Conservation (phyloP, 176 grass and related monocot genomes). For the Dendrocalamus sinicus region DNA sequence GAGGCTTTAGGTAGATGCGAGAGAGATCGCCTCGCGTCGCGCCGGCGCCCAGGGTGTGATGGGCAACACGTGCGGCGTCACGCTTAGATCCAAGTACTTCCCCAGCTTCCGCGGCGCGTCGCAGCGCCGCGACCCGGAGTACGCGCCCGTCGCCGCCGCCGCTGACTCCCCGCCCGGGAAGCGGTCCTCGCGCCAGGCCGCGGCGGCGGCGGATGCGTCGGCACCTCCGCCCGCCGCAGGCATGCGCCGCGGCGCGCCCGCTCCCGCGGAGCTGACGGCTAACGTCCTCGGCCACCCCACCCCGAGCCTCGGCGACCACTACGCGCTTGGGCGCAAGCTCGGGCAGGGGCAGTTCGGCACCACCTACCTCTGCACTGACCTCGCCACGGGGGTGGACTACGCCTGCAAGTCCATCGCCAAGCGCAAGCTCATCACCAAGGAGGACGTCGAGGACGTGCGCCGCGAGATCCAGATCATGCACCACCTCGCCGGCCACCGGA, state of each 20-base stretch:
- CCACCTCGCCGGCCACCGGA: slow-evolving; percentile 85
- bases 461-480: slow-evolving; percentile 99
- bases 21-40: slow-evolving; percentile 32
- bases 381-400: slow-evolving; percentile 58
- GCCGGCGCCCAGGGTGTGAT: slow-evolving; percentile 34
- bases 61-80: slow-evolving; percentile 68
- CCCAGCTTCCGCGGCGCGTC: slow-evolving; percentile 59
- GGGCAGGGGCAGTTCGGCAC: slow-evolving; percentile 97
- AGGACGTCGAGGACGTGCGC: slow-evolving; percentile 97
- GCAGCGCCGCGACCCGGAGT: slow-evolving; percentile 52
- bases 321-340: slow-evolving; percentile 82
- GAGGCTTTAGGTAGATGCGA: slow-evolving; percentile 26
- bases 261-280: slow-evolving; percentile 56
- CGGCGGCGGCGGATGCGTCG: slow-evolving; percentile 13
- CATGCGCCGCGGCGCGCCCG: slow-evolving; percentile 58
- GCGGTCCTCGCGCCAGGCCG: slow-evolving; percentile 26
- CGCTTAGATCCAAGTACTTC: slow-evolving; percentile 68
- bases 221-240: slow-evolving; percentile 38
- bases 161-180: slow-evolving; percentile 24
- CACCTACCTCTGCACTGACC: slow-evolving; percentile 93
- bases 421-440: slow-evolving; percentile 85
- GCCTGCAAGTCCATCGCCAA: slow-evolving; percentile 96
- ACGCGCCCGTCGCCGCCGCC: slow-evolving; percentile 40
- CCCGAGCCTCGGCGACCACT: slow-evolving; percentile 72
- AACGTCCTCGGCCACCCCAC: slow-evolving; percentile 82